Conservation (phyloP, 1,284 basidiomycete genomes). For the Agroathelia rolfsii region DNA sequence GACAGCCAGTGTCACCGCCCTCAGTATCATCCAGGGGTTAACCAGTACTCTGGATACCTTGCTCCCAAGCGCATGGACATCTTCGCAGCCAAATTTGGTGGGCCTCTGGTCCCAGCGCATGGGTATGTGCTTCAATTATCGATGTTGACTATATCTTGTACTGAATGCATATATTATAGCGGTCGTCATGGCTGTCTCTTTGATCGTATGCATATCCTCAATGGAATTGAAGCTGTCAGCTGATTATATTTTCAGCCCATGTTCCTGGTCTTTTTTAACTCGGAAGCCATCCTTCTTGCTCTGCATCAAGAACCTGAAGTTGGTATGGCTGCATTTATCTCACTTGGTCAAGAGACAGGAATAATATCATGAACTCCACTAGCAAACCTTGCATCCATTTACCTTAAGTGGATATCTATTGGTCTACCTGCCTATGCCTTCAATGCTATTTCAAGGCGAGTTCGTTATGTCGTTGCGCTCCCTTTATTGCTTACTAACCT, state of each 20-base stretch:
- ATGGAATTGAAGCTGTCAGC: conserved; percentile 1
- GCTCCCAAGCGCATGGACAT: conserved; percentile 87
- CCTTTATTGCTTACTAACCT: conserved; percentile 18
- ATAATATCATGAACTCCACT: too few relatives aligned
- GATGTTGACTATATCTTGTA: conserved; percentile 2
- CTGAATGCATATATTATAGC: conserved; percentile 26
- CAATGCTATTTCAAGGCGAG: conserved; percentile 57
- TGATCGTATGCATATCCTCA: conserved; percentile 33
- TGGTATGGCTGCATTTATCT: conserved; percentile 53
- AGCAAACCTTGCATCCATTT: conserved; percentile 69
- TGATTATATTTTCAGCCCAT: conserved; percentile 42
- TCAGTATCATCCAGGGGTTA: conserved; percentile 79
- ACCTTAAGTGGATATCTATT: conserved; percentile 69
- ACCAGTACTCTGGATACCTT: conserved; percentile 82
- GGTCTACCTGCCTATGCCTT: conserved; percentile 87
- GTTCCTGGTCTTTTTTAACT: conserved; percentile 68
- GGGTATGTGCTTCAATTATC: conserved; percentile 35
- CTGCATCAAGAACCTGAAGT: conserved; percentile 85
- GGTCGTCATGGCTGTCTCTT: conserved; percentile 51
- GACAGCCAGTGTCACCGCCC: conserved; percentile 69
- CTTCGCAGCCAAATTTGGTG: conserved; percentile 70
- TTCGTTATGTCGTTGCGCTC: conserved; percentile 7
- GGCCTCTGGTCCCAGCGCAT: conserved; percentile 89
- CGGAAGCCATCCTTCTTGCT: conserved; percentile 67
- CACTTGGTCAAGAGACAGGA: too few relatives aligned